Base-by-base conservation (phyloP, 108 stramenopile species). In the Tribonema minus region DNA sequence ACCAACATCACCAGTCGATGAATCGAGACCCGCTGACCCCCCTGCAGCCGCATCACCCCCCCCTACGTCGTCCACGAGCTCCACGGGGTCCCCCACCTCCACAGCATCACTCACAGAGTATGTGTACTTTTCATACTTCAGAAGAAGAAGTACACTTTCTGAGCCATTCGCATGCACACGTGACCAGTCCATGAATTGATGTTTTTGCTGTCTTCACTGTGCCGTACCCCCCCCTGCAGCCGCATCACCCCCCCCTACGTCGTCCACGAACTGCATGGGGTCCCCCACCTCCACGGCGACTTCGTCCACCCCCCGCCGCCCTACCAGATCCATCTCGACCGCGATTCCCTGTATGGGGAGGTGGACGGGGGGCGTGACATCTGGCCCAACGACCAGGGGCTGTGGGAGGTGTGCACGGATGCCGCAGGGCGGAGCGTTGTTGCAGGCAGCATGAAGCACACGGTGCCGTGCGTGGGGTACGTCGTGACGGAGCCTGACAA, bases 401-500 rank as follows among this genome's bases (percentile, higher is more conserved):
- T 41, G 4, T 86, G 92, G 2, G 92, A 92, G 91, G 88, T 93
- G 76, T 89, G 92, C 9, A 90, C 90, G 70, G 85, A 88, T 40
- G 91, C 12, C 2, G 12, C 41, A 12, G 41, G 20, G 29, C 2
- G 9, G 39, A 90, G 25, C 74, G 92, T 97, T 20, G 76, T 65
- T 66, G 96, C 96, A 20, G 94, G 94, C 27, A 92, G 94, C 28
- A 95, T 97, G 93, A 89, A 90, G 9, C 96, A 97, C 80, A 91
- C 92, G 23, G 88, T 97, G 31, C 94, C 95, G 3, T 95, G 94
- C 71, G 89, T 98, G 3, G 96, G 96, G 20, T 97, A 92, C 76
- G 91, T 92, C 26, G 87, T 95, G 30, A 87, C 90, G 59, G 96
- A 97, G 80, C 37, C 84, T 34, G 87, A 85, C 68, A 81, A 85